These are phyloP conservation scores for Jasminum sambac DNA, from an alignment of 257 asterid species.

Conservation along the genomic window DNA sequence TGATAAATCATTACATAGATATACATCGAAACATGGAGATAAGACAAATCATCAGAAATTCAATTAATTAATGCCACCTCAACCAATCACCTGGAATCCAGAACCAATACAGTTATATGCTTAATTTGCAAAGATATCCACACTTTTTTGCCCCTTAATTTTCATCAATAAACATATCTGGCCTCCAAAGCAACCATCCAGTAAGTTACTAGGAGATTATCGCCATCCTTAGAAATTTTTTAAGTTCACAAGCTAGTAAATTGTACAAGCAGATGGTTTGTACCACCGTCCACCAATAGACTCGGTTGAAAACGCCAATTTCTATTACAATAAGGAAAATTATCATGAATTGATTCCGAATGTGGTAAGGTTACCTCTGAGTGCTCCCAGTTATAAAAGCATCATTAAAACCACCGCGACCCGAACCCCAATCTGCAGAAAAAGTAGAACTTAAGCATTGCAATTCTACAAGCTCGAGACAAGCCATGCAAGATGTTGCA, in stretches of 20 bases:
- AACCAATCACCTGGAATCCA: background rate
- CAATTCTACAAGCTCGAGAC: background rate
- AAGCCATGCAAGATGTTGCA: background rate
- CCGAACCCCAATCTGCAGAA: constrained; percentile 80
- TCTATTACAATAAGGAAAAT: background rate
- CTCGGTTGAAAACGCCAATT: constrained; percentile 10
- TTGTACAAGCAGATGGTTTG: constrained; percentile 13
- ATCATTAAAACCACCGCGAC: constrained; percentile 68
- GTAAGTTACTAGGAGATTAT: background rate
- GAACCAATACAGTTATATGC: background rate
- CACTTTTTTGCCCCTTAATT: background rate
- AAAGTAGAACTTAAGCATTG: background rate
- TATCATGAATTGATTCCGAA: constrained; percentile 11
- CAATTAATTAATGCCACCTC: background rate
- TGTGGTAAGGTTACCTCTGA: constrained; percentile 54
- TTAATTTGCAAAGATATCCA: constrained; percentile 13
- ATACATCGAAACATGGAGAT: background rate
- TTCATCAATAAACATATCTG: background rate
- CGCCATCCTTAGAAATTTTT: constrained; percentile 16
- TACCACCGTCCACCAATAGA: constrained; percentile 10
- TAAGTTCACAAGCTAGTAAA: constrained; percentile 12
- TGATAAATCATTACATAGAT: background rate
- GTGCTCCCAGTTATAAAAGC: constrained; percentile 52
- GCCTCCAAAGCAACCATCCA: background rate
- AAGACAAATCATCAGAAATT: background rate